Percentiles rank a stretch among this genome's conserved stretches.
Evolutionary conservation across 2,329 filamentous ascomycete genomes (phyloP).

Genomic region (Tolypocladium album): DNA sequence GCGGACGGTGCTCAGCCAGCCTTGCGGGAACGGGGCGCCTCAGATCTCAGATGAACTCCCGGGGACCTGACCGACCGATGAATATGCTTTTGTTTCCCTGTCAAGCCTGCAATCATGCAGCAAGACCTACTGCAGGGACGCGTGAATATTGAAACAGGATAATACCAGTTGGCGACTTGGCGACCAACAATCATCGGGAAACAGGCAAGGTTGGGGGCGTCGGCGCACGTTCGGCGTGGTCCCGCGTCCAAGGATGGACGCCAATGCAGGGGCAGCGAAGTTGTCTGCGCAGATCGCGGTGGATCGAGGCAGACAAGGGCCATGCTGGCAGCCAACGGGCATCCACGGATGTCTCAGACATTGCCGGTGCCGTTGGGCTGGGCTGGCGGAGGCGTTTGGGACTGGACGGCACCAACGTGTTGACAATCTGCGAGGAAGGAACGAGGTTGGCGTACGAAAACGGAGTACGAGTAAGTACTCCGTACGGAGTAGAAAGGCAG

Average conservation of each 20-base stretch:
- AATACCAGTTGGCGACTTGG: background rate
- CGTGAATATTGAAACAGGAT: background rate
- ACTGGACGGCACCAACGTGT: background rate
- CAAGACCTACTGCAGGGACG: too few species aligned
- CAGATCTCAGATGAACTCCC: background rate
- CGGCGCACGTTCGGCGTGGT: background rate
- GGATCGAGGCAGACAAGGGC: background rate
- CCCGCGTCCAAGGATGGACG: background rate
- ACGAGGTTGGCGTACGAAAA: too few species aligned
- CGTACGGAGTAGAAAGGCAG: too few species aligned
- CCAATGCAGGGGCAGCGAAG: background rate
- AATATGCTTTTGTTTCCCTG: background rate
- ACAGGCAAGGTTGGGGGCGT: background rate
- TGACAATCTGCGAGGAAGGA: too few species aligned
- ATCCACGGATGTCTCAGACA: background rate
- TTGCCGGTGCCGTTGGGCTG: background rate
- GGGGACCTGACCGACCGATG: background rate
- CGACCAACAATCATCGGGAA: background rate
- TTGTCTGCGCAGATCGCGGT: background rate
- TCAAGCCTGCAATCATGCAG: background rate
- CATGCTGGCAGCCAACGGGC: background rate
- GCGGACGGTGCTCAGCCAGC: background rate
- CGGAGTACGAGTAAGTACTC: too few species aligned
- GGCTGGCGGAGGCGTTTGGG: background rate
- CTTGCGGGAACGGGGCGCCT: background rate